Base-by-base conservation (phyloP, 768 basidiomycete genomes). In the Tylopilus cervinicoccineus region DNA sequence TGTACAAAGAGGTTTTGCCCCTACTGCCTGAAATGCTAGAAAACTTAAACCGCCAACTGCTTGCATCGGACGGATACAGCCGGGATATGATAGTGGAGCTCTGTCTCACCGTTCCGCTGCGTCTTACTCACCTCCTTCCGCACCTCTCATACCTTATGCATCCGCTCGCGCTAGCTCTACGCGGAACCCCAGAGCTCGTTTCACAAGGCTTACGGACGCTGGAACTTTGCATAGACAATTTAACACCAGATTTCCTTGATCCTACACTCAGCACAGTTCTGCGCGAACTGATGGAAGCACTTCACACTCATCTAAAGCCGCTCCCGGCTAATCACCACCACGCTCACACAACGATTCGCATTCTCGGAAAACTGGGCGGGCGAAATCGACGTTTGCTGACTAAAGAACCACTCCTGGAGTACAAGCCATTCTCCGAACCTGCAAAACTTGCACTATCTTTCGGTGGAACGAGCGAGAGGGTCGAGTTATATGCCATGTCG, bases 161-260 rank as follows among this genome's bases (percentile, higher is more conserved):
- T 56, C 96, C 96, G 1, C 76, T 99, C 24, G 93, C 94, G 3
- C 75, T 94, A 42, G 93, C 96, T 8, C 72, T 99, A 43, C 81
- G 86, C 43, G 93, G 93, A 31, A 82, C 80, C 32, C 80, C 85
- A 6, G 96, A 99, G 45, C 81, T 96, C 38, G 88, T 97, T 45
- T 86, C 92, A 20, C 96, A 99, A 72, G 96, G 96, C 38, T 73
- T 99, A 22, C 81, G 96, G 6, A 99, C 96, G 0, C 79, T 99
- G 50, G 96, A 99, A 67, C 76, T 99, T n/a, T 98, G 95, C 70
- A 95, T 98, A 60, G 96, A 99, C 72, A 99, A 98, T 63, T 78
- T 99, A 23, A 96, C 93, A 0, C 92, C 93, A 2, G 96, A 98
- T 68, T 98, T 98, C 73, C 78, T 99, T 24, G 95, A 98, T 60